phyloP scores from a whole-genome alignment of 345 rosid species.

The Microthlaspi erraticum region DNA sequence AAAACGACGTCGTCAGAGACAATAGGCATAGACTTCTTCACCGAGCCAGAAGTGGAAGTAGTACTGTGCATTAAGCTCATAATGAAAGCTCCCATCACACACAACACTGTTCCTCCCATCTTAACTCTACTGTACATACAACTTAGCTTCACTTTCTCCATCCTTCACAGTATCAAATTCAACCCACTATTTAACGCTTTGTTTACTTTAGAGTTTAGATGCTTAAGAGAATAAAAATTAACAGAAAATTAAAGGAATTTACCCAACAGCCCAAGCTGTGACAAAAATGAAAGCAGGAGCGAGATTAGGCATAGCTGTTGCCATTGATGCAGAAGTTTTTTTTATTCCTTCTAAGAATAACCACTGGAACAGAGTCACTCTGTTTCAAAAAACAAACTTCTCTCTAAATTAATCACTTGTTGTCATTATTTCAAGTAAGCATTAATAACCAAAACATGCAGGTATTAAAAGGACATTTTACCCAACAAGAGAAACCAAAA shows the following conservation, averaged over 20 bases:
- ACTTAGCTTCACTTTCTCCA: conserved; percentile 74
- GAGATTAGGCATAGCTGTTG: conserved; percentile 97
- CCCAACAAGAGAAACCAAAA: conserved; percentile 78
- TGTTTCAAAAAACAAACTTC: conserved; percentile 44
- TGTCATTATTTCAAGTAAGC: not conserved
- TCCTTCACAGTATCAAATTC: conserved; percentile 48
- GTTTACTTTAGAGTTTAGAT: not conserved
- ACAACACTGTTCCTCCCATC: conserved; percentile 74
- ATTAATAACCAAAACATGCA: conserved; percentile 9
- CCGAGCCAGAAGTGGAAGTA: conserved; percentile 20
- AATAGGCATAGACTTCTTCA: conserved; percentile 19
- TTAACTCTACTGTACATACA: conserved; percentile 80
- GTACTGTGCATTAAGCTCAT: conserved; percentile 88
- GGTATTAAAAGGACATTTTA: conserved; percentile 35
- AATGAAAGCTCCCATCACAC: conserved; percentile 75
- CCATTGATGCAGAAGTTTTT: conserved; percentile 87
- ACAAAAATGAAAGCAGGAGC: conserved; percentile 86
- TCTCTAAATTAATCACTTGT: not conserved
- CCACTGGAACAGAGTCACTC: conserved; percentile 80
- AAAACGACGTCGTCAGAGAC: conserved; percentile 28
- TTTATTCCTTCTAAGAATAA: conserved; percentile 76
- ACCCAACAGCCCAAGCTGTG: conserved; percentile 87
- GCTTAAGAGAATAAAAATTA: not conserved
- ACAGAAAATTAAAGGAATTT: not conserved
- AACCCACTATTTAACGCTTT: not conserved